These are phyloP conservation scores for Fusarium ambrosium DNA, from an alignment of 2,329 filamentous ascomycete species.

Conservation along the genomic window DNA sequence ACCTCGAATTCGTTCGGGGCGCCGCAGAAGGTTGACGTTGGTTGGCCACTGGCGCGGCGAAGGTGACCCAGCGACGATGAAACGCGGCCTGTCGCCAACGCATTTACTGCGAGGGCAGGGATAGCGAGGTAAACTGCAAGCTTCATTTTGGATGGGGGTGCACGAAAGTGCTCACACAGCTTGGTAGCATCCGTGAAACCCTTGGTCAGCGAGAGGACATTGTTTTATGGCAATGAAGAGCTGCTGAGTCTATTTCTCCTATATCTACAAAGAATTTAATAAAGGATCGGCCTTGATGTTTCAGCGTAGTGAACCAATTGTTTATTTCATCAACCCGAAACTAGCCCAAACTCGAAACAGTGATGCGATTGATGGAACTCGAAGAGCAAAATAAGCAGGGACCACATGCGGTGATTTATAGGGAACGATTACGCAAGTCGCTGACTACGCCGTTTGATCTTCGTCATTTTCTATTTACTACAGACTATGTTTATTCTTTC, in stretches of 20 bases:
- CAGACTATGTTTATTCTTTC: background rate
- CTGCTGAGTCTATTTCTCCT: background rate
- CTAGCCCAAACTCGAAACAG: background rate
- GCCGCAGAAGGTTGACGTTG: constrained; percentile 24
- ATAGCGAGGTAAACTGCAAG: background rate
- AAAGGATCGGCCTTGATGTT: constrained; percentile 1
- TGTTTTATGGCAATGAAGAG: background rate
- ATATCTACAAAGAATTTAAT: background rate
- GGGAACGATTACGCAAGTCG: background rate
- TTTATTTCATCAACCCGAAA: constrained; percentile 3
- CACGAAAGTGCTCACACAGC: no score
- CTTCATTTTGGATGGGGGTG: background rate
- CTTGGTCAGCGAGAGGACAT: background rate
- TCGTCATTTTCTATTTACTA: background rate
- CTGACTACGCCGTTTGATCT: background rate
- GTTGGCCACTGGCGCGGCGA: constrained; percentile 1
- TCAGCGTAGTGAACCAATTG: background rate
- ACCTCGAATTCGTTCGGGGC: constrained; percentile 31
- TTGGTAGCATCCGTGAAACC: no score
- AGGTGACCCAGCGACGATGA: background rate
- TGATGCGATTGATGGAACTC: constrained; percentile 2
- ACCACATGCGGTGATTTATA: background rate
- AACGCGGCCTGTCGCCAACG: background rate
- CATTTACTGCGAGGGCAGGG: constrained; percentile 2
- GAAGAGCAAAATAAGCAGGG: background rate